These are phyloP conservation scores for Tolypocladium cylindrosporum DNA, from an alignment of 2,329 filamentous ascomycete species.

Conservation along the genomic window DNA sequence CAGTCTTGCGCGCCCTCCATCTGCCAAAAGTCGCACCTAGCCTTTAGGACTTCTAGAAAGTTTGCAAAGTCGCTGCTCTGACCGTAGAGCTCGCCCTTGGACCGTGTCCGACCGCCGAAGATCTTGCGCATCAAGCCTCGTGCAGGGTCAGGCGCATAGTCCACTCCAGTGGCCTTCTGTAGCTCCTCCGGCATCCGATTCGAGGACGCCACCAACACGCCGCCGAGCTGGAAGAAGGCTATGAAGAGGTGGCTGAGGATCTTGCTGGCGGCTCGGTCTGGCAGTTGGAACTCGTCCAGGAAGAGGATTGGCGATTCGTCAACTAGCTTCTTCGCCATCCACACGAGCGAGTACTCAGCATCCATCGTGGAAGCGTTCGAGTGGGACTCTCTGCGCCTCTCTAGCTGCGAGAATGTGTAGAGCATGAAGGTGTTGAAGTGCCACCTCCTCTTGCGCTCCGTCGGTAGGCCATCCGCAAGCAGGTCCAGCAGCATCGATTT, in stretches of 20 bases:
- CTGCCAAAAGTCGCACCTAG: conserved; percentile 74
- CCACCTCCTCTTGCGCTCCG: conserved; percentile 61
- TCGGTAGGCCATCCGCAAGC: conserved; percentile 69
- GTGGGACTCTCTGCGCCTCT: conserved; percentile 44
- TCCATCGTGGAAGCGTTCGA: conserved; percentile 7
- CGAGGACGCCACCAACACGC: conserved; percentile 69
- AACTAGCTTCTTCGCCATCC: conserved; percentile 66
- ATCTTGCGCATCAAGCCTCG: conserved; percentile 40
- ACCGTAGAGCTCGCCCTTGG: conserved; percentile 42
- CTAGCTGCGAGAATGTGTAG: conserved; percentile 62
- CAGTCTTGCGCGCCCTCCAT: conserved; percentile 70
- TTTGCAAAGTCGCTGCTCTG: conserved; percentile 62
- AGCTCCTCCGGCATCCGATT: conserved; percentile 80
- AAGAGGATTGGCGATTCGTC: conserved; percentile 69
- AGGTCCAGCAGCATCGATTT: conserved; percentile 81
- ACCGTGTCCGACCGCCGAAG: conserved; percentile 27
- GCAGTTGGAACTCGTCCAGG: conserved; percentile 75
- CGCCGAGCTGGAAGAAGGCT: conserved; percentile 71
- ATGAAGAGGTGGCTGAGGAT: conserved; percentile 72
- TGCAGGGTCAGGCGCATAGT: conserved; percentile 49
- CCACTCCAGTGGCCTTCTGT: conserved; percentile 61
- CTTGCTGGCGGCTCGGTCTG: conserved; percentile 67
- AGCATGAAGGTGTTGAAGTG: conserved; percentile 86
- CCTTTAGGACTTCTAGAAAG: conserved; percentile 67
- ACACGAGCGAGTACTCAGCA: conserved; percentile 56